Percentiles rank a stretch among this genome's conserved stretches.
These are phyloP conservation scores for Acanthochlamys bracteata DNA, from an alignment of 106 monocot species.

Conservation along the genomic window DNA sequence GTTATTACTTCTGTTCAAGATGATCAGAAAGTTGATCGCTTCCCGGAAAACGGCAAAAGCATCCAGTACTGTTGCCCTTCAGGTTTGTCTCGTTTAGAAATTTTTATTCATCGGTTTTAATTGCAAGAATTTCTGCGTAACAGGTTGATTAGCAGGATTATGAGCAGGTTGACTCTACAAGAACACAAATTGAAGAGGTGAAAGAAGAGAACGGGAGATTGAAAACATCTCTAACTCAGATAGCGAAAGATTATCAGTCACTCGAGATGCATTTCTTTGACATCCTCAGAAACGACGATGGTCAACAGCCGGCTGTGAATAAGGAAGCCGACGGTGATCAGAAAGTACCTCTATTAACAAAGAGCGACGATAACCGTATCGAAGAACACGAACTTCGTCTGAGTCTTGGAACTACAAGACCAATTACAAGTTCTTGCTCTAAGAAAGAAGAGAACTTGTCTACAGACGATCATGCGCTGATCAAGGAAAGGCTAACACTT, in stretches of 20 bases:
- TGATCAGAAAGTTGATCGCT: too few relatives aligned
- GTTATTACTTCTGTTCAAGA: too few relatives aligned
- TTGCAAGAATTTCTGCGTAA: too few relatives aligned
- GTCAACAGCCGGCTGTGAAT: background rate
- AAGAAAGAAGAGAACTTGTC: conserved; percentile 17
- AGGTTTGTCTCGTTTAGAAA: too few relatives aligned
- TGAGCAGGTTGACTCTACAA: conserved; percentile 11
- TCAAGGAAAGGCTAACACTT: background rate
- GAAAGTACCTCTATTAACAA: background rate
- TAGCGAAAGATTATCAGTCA: conserved; percentile 56
- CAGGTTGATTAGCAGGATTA: background rate
- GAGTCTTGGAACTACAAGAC: conserved; percentile 40
- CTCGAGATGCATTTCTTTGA: conserved; percentile 57
- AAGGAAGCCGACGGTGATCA: conserved; percentile 13
- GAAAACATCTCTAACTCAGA: conserved; percentile 36
- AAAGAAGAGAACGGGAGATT: conserved; percentile 79
- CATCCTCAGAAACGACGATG: conserved; percentile 23
- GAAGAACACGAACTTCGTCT: conserved; percentile 50
- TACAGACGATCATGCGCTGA: background rate
- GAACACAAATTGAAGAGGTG: conserved; percentile 62
- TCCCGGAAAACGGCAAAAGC: too few relatives aligned
- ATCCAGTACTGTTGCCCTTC: too few relatives aligned
- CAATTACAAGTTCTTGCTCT: background rate
- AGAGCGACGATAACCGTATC: background rate
- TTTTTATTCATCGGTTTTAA: too few relatives aligned